phyloP scores from a whole-genome alignment of 2,329 filamentous ascomycete genomes.

The Aureobasidium lini region DNA sequence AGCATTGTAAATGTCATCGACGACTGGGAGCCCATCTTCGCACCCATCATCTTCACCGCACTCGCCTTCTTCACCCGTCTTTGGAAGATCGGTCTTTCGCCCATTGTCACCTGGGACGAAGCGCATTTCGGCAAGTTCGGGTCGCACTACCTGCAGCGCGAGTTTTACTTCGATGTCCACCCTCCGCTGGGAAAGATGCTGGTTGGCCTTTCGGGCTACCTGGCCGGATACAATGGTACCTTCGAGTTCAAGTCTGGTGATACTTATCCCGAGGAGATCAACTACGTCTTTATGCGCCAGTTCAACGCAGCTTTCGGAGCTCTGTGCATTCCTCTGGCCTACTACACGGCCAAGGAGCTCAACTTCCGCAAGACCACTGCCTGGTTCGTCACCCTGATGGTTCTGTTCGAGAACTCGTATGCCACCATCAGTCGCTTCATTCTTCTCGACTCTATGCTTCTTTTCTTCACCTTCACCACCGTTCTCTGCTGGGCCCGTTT shows the following conservation, averaged over 20 bases:
- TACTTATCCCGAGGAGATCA: slow-evolving; percentile 82
- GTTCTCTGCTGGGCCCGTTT: slow-evolving; percentile 97
- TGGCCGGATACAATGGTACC: slow-evolving; percentile 96
- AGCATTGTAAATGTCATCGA: slow-evolving; percentile 57
- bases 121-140: slow-evolving; percentile 94
- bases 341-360: slow-evolving; percentile 88
- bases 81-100: slow-evolving; percentile 60
- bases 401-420: slow-evolving; percentile 98
- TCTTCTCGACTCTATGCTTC: slow-evolving; percentile 93
- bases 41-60: slow-evolving; percentile 56
- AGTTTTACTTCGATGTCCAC: slow-evolving; percentile 98
- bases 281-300: slow-evolving; percentile 97
- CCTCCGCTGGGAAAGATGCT: slow-evolving; percentile 98
- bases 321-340: slow-evolving; percentile 84
- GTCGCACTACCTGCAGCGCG: slow-evolving; percentile 96
- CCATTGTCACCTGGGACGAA: slow-evolving; percentile 70
- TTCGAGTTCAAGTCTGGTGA: slow-evolving; percentile 99
- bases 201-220: slow-evolving; percentile 88
- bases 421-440: slow-evolving; percentile 98
- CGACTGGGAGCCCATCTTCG: slow-evolving; percentile 55
- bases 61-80: slow-evolving; percentile 59
- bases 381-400: slow-evolving; percentile 94
- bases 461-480: slow-evolving; percentile 97
- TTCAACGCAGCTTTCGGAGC: slow-evolving; percentile 97
- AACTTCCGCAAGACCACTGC: slow-evolving; percentile 79